Conservation (phyloP, 192 early-diverging fungal species). For the Backusella tarrabulga region DNA sequence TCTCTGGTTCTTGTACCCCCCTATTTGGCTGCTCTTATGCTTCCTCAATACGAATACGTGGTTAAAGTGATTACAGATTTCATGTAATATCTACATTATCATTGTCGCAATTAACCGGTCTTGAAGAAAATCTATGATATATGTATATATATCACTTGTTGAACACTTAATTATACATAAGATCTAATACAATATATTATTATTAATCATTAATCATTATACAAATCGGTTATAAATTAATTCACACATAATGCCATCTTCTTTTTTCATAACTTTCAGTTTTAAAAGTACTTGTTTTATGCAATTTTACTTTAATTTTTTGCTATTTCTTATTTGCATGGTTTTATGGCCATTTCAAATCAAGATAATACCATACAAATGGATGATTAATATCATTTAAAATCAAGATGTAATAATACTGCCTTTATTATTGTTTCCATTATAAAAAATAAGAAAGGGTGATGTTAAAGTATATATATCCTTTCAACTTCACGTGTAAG, state of each 20-base stretch:
- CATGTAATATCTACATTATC: neutral
- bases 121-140: neutral
- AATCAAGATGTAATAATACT: neutral
- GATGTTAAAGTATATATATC: neutral
- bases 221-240: too few species aligned
- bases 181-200: neutral
- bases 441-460: neutral
- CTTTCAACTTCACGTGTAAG: neutral
- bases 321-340: neutral
- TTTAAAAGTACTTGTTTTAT: neutral
- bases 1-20: conserved; percentile 50
- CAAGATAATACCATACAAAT: neutral
- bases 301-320: neutral
- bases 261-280: neutral
- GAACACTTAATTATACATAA: neutral
- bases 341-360: neutral
- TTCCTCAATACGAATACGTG: neutral
- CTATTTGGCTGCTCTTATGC: neutral
- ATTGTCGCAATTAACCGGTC: neutral
- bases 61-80: neutral
- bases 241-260: too few species aligned
- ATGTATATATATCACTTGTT: neutral
- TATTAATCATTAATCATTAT: neutral
- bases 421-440: neutral
- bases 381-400: neutral